Base-by-base conservation (phyloP, 2,329 filamentous ascomycete species). In the Biscogniauxia marginata region DNA sequence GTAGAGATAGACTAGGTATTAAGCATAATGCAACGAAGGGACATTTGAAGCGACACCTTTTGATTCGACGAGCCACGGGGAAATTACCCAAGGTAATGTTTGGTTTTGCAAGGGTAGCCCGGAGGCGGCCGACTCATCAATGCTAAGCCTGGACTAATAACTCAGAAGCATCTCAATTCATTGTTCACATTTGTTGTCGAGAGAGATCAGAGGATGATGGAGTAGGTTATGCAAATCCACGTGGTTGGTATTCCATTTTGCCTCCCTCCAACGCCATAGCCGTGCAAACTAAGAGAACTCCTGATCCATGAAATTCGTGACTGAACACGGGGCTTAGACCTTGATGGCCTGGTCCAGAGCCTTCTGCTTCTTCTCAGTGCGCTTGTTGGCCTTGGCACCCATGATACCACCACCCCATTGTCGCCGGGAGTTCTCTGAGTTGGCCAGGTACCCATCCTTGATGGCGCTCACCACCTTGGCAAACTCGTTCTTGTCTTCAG, bases 391-490 rank as follows among this genome's bases (percentile, higher is more conserved):
- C 91, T 99, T 99, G 77, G 88, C 84, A 74, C 95, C 84, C 93
- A 99, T 97, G 83, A 99, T 97, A 80, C 96, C 96, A 86, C 95
- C 95, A 83, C 96, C 95, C 95, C 96, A 99, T 82, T 93, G 90
- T 77, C 89, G 88, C 79, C 91, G 89, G 72, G 85, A 79, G 75
- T 92, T 89, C 82, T 98, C 93, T 78, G 90, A 90, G 87, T 96
- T 96, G 80, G 96, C 92, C 72, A 90, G 81, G 86, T 96, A 99
- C 69, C 93, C 95, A 74, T 98, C 93, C 89, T 99, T 98, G 86
- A 99, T 84, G 75, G 95, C 87, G 66, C 90, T 90, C 75, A 97
- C 82, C 76, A 99, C 88, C 87, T 99, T 99, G 79, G 91, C 89
- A 68, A 97, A 88, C 86, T 98, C 96, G 69, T 82, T 87, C 90